Conservation (phyloP, 1,284 basidiomycete species). For the Sphaerobolus stellatus region DNA sequence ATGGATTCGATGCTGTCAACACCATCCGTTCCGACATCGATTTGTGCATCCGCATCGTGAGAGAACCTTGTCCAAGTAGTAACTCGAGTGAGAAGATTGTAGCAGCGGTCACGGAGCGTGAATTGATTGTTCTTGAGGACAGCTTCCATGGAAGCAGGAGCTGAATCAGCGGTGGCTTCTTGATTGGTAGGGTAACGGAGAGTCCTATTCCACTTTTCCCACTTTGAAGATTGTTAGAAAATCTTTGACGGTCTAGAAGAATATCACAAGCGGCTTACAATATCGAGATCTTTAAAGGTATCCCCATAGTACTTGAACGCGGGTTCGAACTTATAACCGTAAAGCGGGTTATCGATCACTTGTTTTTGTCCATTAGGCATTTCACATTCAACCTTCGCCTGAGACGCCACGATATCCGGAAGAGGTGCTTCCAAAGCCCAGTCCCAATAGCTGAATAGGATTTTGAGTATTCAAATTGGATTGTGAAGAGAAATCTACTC, state of each 20-base stretch:
- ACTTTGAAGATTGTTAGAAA: constrained; percentile 22
- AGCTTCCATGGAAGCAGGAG: constrained; percentile 16
- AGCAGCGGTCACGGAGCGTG: constrained; percentile 29
- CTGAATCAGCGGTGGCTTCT: constrained; percentile 25
- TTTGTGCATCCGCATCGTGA: constrained; percentile 37
- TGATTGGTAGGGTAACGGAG: constrained; percentile 39
- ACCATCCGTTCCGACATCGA: constrained; percentile 31
- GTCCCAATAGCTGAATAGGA: constrained; percentile 30
- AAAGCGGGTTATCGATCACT: constrained; percentile 43
- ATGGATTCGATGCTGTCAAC: constrained; percentile 50
- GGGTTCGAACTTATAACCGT: constrained; percentile 45
- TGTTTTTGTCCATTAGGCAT: constrained; percentile 34
- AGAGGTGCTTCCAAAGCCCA: constrained; percentile 47
- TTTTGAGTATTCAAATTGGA: neutral
- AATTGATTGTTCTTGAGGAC: constrained; percentile 27
- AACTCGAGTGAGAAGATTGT: constrained; percentile 40
- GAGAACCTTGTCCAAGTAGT: constrained; percentile 45
- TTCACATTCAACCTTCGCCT: constrained; percentile 38
- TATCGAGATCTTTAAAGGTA: constrained; percentile 31
- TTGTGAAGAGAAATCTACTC: neutral
- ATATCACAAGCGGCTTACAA: constrained; percentile 6
- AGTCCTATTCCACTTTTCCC: constrained; percentile 39
- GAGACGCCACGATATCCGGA: constrained; percentile 42
- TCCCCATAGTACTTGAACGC: constrained; percentile 25
- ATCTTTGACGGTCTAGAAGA: neutral